Percentiles rank a stretch among this genome's conserved stretches.
Conservation (phyloP, 108 stramenopile genomes). For the Ochromonas danica region DNA sequence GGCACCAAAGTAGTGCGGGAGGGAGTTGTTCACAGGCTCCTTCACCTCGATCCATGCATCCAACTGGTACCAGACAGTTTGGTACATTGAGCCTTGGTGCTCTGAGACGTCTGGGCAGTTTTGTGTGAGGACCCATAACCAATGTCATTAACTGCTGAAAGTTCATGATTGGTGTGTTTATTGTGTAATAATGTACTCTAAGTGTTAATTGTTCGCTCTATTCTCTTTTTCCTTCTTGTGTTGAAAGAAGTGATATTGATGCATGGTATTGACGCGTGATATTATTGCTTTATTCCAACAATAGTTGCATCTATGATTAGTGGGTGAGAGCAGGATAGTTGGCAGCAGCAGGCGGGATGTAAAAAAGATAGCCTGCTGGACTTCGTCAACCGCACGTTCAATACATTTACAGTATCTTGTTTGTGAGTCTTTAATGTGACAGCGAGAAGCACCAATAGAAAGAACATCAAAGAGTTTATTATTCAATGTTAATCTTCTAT, state of each 20-base stretch:
- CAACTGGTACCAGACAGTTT: slow-evolving; percentile 1
- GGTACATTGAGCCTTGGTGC: slow-evolving; percentile 5
- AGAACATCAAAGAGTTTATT: too few relatives aligned
- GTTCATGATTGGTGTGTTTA: background rate
- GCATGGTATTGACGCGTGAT: slow-evolving; percentile 9
- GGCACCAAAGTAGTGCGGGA: slow-evolving; percentile 9
- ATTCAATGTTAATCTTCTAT: too few relatives aligned
- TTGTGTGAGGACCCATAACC: slow-evolving; percentile 1
- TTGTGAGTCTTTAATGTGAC: too few relatives aligned
- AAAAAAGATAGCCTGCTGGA: slow-evolving; percentile 9
- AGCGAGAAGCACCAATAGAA: too few relatives aligned
- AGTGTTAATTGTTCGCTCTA: too few relatives aligned
- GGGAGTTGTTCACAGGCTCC: slow-evolving; percentile 5
- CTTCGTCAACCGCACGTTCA: too few relatives aligned
- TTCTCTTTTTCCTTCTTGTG: too few relatives aligned
- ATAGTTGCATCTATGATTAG: slow-evolving; percentile 17
- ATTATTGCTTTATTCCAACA: slow-evolving; percentile 17
- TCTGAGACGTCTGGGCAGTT: slow-evolving; percentile 9
- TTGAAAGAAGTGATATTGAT: too few relatives aligned
- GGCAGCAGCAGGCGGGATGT: background rate
- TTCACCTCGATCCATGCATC: slow-evolving; percentile 5
- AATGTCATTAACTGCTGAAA: background rate
- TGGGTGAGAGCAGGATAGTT: slow-evolving; percentile 14
- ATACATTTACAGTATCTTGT: too few relatives aligned
- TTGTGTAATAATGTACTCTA: too few relatives aligned